Base-by-base conservation (phyloP, 768 basidiomycete genomes). In the Boletus sp. region DNA sequence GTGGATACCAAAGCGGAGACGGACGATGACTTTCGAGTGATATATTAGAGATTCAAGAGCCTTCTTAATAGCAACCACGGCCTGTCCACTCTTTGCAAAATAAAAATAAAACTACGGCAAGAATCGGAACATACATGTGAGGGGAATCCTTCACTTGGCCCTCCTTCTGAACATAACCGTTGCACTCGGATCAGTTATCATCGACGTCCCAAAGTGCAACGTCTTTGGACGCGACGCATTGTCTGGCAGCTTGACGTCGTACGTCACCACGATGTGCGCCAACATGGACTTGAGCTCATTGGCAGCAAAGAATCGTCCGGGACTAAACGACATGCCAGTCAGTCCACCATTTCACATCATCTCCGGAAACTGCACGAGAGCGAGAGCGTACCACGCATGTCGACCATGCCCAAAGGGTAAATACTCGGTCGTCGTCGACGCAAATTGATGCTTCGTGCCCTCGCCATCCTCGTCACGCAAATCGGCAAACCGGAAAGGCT, bases 221-320 rank as follows among this genome's bases (percentile, higher is more conserved):
- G 7, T 39, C 15, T 7, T 4, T 14, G 56, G 64, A 11, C 4
- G 30, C n/a, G n/a, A 32, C 18, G 50, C 33, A 9, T 12, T 10
- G 14, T 56, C 57, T 14, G 48, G 59, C 42, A 63, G 9, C 29
- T 59, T 66, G 48, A 67, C 8, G 18, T 67, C 65, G 15, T 67
- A 66, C 24, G 48, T 48, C 71, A 57, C 68, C n/a, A 83, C 57
- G 6, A 82, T 46, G 53, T 79, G 69, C 3, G 79, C 80, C 37
- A 83, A 54, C 66, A 83, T 74, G 0, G 72, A 64, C 62, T 83
- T 82, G 66, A 83, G 59, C 56, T 76, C 70, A 20, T 62, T 68
- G 7, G 72, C 73, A 4, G 77, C 77, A 57, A 81, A 75, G 65
- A 81, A 80, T 10, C 81, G 73, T 10, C 64, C 65, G 1, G 65